Base-by-base conservation (phyloP, 768 basidiomycete genomes). In the Holtermannia corniformis region DNA sequence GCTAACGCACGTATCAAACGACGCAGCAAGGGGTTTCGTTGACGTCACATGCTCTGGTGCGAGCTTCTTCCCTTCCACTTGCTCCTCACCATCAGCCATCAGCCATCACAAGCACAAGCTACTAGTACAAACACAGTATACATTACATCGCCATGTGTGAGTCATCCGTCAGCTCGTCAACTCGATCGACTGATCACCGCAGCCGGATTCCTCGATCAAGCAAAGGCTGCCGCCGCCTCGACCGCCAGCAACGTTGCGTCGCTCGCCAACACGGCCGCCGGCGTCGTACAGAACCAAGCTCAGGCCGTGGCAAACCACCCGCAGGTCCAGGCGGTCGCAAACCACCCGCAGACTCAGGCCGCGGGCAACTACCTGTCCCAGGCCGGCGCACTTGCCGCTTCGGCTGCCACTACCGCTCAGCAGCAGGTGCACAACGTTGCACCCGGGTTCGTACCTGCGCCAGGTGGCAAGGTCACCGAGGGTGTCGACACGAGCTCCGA, bases 171-270 rank as follows among this genome's bases (percentile, higher is more conserved):
- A n/a, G n/a, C n/a, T n/a, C n/a, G n/a, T n/a, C n/a, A n/a, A n/a
- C n/a, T n/a, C n/a, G n/a, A n/a, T n/a, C n/a, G n/a, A n/a, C n/a
- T n/a, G n/a, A n/a, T n/a, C 16, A 37, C 44, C 50, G 25, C 55
- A 66, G 60, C 64, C 53, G 60, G 56, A 51, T 52, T 72, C 52
- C 54, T 70, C 44, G 63, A 69, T 52, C 68, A 72, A 65, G 66
- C 67, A 49, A 65, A 64, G 49, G 25, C 53, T 20, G 59, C 62
- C 27, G 64, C 64, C 19, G 53, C 53, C 16, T 26, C 49, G 2
- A 56, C 63, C 19, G 55, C 55, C 26, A 54, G 49, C 26, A 64
- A 56, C 44, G 55, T 54, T 3, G 40, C 53, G 44, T 59, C 55
- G 54, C 56, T 61, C 22, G 67, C 66, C n/a, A 55, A 19, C 24